Evolutionary conservation across 306 rosid genomes (phyloP).

Genomic region (Medicago ruthenica): DNA sequence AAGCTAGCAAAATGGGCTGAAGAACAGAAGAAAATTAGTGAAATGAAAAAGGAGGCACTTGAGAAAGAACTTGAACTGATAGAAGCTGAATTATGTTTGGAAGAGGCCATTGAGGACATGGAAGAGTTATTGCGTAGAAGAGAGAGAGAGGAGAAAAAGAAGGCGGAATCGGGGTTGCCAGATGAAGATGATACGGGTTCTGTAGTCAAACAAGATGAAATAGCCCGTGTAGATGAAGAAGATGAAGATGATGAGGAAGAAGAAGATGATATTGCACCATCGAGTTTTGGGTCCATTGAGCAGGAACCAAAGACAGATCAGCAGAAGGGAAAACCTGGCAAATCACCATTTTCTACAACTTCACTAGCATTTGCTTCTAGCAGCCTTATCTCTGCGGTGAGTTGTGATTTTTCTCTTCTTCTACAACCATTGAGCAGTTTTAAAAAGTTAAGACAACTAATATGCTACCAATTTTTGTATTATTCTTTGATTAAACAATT

Average conservation of each 20-base stretch:
- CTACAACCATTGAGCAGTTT: conserved; percentile 10
- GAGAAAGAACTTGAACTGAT: conserved; percentile 71
- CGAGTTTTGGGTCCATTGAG: conserved; percentile 87
- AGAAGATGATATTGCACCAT: conserved; percentile 60
- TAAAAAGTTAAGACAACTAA: background rate
- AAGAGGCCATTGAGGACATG: conserved; percentile 76
- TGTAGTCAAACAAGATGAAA: conserved; percentile 54
- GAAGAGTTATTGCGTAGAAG: conserved; percentile 62
- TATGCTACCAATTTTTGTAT: background rate
- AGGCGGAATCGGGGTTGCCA: conserved; percentile 58
- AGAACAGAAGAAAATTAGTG: conserved; percentile 64
- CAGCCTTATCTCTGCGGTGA: conserved; percentile 79
- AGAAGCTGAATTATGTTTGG: conserved; percentile 76
- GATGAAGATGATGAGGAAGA: conserved; percentile 63
- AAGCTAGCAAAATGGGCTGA: conserved; percentile 71
- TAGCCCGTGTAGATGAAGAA: conserved; percentile 51
- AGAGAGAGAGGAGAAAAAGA: conserved; percentile 80
- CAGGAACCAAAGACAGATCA: conserved; percentile 53
- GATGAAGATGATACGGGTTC: too few relatives aligned
- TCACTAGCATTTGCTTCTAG: conserved; percentile 79
- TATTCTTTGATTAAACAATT: conserved; percentile 28
- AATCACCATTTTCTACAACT: conserved; percentile 81
- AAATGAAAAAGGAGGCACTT: conserved; percentile 55
- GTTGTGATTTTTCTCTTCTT: conserved; percentile 52
- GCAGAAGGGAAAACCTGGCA: conserved; percentile 65